Base-by-base conservation (phyloP, 306 rosid species). In the Pachyrhizus erosus region DNA sequence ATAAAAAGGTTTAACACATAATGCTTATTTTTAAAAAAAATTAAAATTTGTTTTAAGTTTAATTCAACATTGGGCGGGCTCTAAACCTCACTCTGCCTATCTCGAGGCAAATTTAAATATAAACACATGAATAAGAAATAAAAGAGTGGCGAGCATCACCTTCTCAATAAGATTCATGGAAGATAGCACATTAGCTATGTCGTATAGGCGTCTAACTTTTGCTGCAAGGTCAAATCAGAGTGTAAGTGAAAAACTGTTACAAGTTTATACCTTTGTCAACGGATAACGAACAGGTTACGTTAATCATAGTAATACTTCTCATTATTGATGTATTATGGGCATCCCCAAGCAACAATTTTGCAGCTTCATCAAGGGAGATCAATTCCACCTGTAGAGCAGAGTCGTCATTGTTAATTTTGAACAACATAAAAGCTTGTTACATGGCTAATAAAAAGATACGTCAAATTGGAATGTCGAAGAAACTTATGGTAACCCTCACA, bases 341-440 rank as follows among this genome's bases (percentile, higher is more conserved):
- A 85, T 93, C 94, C n/a, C 99, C 99, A 11, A 96, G 97, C 86
- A 96, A 83, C 75, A 89, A 85, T 48, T 70, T 92, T n/a, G 98
- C 98, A 21, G 97, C 99, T 49, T 93, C 98, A 2, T 96, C 99
- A 54, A 96, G 98, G 70, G 99, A 93, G 75, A 96, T 91, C 83
- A 91, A 7, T 43, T 92, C 89, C 14, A 78, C 86, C 99, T 96
- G 72, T 10, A 64, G 23, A 72, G 18, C 9, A 52, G 52, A 48
- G 49, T 18, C 81, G 64, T 69, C 42, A 78, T 43, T 9, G 21
- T 80, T 65, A 78, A 71, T 24, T 40, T n/a, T 69, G 21, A 70
- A 71, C 21, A n/a, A 75, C 33, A 17, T 14, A 46, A 14, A n/a
- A 21, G 72, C 11, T 60, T 23, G 8, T 40, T 24, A 37, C 54